Conservation (phyloP, 345 rosid species). For the Pseudoturritis turrita region DNA sequence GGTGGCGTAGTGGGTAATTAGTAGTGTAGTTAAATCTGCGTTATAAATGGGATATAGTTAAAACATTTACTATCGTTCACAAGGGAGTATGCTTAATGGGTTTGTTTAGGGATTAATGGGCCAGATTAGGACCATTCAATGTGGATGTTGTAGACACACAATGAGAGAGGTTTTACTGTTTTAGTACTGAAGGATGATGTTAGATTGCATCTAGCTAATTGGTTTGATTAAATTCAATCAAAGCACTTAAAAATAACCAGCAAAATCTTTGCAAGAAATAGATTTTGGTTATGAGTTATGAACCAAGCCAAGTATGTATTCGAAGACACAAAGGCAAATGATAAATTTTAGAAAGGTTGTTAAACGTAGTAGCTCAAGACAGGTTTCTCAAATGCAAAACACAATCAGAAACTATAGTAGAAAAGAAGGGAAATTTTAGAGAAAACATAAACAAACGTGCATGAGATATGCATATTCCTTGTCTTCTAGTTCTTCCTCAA, state of each 20-base stretch:
- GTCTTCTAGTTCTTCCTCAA: constrained; percentile 16
- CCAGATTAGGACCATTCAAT: not conserved
- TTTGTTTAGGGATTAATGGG: not conserved
- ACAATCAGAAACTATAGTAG: not conserved
- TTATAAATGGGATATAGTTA: not conserved
- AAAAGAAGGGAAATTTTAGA: not conserved
- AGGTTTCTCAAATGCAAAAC: not conserved
- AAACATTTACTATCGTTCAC: not conserved
- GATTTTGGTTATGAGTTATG: not conserved
- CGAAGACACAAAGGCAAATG: no score
- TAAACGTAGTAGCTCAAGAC: not conserved
- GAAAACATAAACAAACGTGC: not conserved
- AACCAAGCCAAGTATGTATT: no score
- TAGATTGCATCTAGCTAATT: not conserved
- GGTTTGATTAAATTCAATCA: no score
- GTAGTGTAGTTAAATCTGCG: constrained; percentile 5
- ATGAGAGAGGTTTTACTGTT: not conserved
- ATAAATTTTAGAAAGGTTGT: no score
- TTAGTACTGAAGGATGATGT: not conserved
- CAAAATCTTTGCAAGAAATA: not conserved
- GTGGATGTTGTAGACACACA: not conserved
- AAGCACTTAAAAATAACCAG: not conserved
- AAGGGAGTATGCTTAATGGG: not conserved
- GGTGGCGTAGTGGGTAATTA: constrained; percentile 15
- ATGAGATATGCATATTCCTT: constrained; percentile 15